Percentiles rank a stretch among this genome's conserved stretches.
phyloP scores from a whole-genome alignment of 495 filamentous ascomycete species.

The Tirmania nivea region DNA sequence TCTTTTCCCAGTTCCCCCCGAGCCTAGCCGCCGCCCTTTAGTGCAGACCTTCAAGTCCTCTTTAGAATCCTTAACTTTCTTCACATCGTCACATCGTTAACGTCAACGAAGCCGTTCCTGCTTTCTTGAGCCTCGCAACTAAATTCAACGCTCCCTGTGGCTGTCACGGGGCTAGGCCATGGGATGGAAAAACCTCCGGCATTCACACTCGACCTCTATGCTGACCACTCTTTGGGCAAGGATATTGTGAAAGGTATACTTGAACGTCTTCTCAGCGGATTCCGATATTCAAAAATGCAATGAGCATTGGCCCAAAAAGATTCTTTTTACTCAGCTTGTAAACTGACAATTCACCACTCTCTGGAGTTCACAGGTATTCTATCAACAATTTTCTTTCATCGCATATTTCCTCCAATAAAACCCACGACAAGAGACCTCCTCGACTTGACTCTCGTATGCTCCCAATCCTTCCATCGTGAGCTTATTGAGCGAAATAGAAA shows the following conservation, averaged over 20 bases:
- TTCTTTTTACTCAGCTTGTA: too few species aligned
- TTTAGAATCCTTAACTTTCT: too few species aligned
- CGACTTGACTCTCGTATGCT: slow-evolving; percentile 49
- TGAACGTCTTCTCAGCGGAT: not conserved
- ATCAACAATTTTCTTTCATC: slow-evolving; percentile 97
- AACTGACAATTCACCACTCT: slow-evolving; percentile 5
- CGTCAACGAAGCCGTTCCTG: too few species aligned
- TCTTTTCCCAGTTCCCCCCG: too few species aligned
- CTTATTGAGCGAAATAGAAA: not conserved
- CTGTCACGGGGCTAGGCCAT: slow-evolving; percentile 1
- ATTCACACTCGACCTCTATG: slow-evolving; percentile 67
- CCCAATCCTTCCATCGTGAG: not conserved
- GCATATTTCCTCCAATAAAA: slow-evolving; percentile 70
- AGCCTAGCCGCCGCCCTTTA: too few species aligned
- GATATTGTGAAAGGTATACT: slow-evolving; percentile 71
- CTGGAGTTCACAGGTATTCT: slow-evolving; percentile 44
- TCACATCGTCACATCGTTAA: too few species aligned
- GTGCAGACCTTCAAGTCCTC: too few species aligned
- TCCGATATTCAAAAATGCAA: too few species aligned
- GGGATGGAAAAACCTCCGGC: slow-evolving; percentile 41
- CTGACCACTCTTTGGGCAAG: slow-evolving; percentile 58
- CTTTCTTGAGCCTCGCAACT: too few species aligned
- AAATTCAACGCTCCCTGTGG: not conserved
- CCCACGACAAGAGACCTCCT: slow-evolving; percentile 79
- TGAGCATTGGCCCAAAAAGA: too few species aligned